A percentile compares a stretch with the other conserved stretches of the same genome.
These are phyloP conservation scores for Coffea canephora DNA, from an alignment of 257 asterid genomes.

Conservation along the genomic window DNA sequence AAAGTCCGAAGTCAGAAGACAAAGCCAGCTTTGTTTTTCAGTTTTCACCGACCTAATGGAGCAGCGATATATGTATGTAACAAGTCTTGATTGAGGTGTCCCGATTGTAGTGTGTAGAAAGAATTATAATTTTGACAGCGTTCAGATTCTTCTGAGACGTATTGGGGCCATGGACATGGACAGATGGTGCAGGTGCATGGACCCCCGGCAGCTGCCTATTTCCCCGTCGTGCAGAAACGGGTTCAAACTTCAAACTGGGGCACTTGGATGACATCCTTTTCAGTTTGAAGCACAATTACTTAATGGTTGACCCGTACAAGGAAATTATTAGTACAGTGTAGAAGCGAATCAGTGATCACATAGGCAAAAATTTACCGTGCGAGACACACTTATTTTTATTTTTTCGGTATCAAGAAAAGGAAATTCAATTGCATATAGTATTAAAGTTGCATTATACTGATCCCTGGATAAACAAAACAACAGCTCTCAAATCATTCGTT, in stretches of 20 bases:
- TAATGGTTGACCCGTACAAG: neutral
- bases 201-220: neutral
- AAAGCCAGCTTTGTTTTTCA: neutral
- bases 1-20: neutral
- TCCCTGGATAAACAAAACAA: too few relatives aligned
- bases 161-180: neutral
- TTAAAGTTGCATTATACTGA: too few relatives aligned
- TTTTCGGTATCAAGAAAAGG: too few relatives aligned
- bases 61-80: neutral
- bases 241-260: neutral
- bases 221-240: neutral
- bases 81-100: neutral
- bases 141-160: neutral
- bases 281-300: neutral
- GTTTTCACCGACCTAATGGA: neutral
- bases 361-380: too few relatives aligned
- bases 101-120: neutral
- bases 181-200: neutral
- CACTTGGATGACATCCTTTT: neutral
- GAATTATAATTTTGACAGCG: neutral
- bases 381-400: too few relatives aligned
- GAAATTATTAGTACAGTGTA: neutral
- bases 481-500: too few relatives aligned
- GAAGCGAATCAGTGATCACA: neutral
- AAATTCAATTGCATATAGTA: too few relatives aligned